Base-by-base conservation (phyloP, 345 rosid genomes). In the Rhodomyrtus tomentosa region DNA sequence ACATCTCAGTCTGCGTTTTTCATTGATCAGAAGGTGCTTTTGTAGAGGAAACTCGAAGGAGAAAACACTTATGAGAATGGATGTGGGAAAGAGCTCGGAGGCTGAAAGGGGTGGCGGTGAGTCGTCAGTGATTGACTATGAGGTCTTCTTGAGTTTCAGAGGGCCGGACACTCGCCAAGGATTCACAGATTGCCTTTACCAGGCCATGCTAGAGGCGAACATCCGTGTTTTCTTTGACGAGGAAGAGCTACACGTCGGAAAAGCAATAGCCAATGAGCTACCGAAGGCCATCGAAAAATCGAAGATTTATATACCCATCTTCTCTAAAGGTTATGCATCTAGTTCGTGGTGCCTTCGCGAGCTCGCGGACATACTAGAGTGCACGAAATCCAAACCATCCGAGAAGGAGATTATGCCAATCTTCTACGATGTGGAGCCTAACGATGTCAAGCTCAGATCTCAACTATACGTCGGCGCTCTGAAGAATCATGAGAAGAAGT, bases 101-200 rank as follows among this genome's bases (percentile, higher is more conserved):
- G 73, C 40, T 0, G 10, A 0, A 7, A 2, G 2, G 0, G 11
- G 22, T 0, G 40, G 40, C 0, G 10, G 21, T 59, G 38, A 6
- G 73, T 32, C 0, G 10, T 27, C 3, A 8, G 40, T 2, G 1
- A 59, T 1, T 59, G 40, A 59, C 2, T 14, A 59, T 0, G 11
- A 59, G 0, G 21, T 29, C 10, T 59, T 59, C 10, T 1, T 29
- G 40, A 59, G 0, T 59, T 59, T 27, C 21, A 59, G 11, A 0
- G 73, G 21, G 0, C 5, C 21, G 0, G 73, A 59, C 1, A 59
- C 73, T 15, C 11, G 73, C 5, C 22, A 59, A 59, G 22, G 0
- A 1, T 59, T 59, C 2, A 15, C 22, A 0, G 73, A 59, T 59
- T 59, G 73, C 1, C 5, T 29, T 7, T 29, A 59, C 0, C 40